These are phyloP conservation scores for Zymoseptoria crescenta DNA, from an alignment of 2,329 filamentous ascomycete species.

Conservation along the genomic window DNA sequence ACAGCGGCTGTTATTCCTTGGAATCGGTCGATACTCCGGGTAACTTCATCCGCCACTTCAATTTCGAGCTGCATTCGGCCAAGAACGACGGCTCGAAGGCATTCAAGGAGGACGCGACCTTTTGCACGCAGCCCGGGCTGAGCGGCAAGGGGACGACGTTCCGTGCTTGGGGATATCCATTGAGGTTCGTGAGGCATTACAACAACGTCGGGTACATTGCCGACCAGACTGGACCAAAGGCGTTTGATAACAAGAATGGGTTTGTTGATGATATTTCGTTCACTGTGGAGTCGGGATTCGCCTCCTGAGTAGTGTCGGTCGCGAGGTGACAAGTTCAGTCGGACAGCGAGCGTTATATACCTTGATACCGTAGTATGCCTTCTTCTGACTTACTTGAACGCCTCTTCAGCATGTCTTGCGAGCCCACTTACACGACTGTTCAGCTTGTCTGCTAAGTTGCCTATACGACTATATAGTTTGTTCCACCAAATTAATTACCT, in stretches of 20 bases:
- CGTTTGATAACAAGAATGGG: slow-evolving; percentile 42
- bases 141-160: slow-evolving; percentile 47
- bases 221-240: slow-evolving; percentile 50
- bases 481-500: too few relatives aligned
- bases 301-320: too few relatives aligned
- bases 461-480: too few relatives aligned
- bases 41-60: slow-evolving; percentile 50
- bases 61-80: slow-evolving; percentile 45
- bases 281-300: slow-evolving; percentile 40
- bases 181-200: slow-evolving; percentile 51
- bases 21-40: slow-evolving; percentile 52
- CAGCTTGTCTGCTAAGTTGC: too few relatives aligned
- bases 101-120: slow-evolving; percentile 56
- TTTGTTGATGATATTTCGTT: slow-evolving; percentile 52
- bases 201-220: slow-evolving; percentile 40
- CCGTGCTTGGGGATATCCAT: slow-evolving; percentile 53
- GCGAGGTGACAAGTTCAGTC: too few relatives aligned
- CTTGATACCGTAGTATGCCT: too few relatives aligned
- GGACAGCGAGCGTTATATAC: too few relatives aligned
- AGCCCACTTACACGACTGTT: too few relatives aligned
- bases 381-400: too few relatives aligned
- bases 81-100: slow-evolving; percentile 49
- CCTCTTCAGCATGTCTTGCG: too few relatives aligned
- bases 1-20: slow-evolving; percentile 52
- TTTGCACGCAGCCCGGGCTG: slow-evolving; percentile 49